Percentiles rank a stretch among this genome's conserved stretches.
phyloP scores from a whole-genome alignment of 2,329 filamentous ascomycete genomes.

The Rutstroemia sp. region DNA sequence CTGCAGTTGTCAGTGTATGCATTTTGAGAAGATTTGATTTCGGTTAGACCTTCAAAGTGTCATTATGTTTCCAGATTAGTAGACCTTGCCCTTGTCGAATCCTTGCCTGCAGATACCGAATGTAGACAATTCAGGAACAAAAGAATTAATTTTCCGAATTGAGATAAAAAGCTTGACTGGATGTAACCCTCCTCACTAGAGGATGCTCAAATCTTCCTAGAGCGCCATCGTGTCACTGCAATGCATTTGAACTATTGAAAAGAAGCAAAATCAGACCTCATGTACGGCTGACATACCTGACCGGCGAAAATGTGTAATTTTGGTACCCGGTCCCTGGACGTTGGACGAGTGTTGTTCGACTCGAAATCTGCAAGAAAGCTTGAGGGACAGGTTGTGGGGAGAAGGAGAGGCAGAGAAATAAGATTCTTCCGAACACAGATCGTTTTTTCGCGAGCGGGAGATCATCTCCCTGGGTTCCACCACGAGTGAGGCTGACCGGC shows the following conservation, averaged over 20 bases:
- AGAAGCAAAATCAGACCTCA: not conserved
- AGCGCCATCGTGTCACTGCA: not conserved
- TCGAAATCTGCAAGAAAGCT: no score
- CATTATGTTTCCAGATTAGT: not conserved
- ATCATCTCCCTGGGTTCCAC: no score
- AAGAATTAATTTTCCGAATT: not conserved
- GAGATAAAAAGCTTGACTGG: not conserved
- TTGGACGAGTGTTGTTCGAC: no score
- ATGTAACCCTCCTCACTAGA: not conserved
- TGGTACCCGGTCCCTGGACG: no score
- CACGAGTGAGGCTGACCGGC: no score
- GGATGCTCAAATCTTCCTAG: not conserved
- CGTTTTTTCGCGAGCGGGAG: no score
- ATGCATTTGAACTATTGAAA: conserved; percentile 7
- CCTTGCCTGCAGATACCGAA: not conserved
- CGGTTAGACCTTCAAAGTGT: not conserved
- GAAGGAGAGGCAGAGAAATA: no score
- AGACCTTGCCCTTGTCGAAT: not conserved
- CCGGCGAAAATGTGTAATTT: not conserved
- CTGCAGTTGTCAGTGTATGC: not conserved
- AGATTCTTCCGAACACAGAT: no score
- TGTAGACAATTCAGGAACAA: not conserved
- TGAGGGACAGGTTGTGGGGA: no score
- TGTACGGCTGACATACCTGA: not conserved
- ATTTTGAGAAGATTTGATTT: not conserved